Evolutionary conservation across 75 land plant species (phyloP).

Genomic region (Cryptomeria japonica): DNA sequence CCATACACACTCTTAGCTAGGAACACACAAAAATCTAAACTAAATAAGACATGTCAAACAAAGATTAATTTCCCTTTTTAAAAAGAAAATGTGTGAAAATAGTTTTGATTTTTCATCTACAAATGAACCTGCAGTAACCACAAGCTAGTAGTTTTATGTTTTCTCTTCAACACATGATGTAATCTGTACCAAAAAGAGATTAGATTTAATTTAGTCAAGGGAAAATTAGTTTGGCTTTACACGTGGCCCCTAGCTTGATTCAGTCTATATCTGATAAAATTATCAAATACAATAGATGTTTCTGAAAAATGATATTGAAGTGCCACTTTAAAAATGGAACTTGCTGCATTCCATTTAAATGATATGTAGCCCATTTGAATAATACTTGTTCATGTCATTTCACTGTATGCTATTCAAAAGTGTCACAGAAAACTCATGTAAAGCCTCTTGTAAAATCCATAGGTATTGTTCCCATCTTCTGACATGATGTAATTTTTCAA

Average conservation of each 20-base stretch:
- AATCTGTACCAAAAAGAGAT: too few relatives aligned
- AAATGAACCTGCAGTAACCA: background rate
- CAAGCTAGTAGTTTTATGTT: too few relatives aligned
- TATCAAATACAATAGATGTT: background rate
- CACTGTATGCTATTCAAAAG: background rate
- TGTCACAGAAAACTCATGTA: background rate
- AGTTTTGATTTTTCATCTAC: too few relatives aligned
- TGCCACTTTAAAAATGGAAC: background rate
- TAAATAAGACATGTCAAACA: too few relatives aligned
- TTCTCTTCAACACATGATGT: too few relatives aligned
- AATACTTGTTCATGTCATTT: background rate
- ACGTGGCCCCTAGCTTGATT: background rate
- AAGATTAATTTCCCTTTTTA: too few relatives aligned
- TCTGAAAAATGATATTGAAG: background rate
- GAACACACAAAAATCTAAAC: too few relatives aligned
- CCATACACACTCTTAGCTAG: too few relatives aligned
- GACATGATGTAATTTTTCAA: background rate
- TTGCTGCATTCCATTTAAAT: background rate
- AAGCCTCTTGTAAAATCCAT: background rate
- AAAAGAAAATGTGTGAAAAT: too few relatives aligned
- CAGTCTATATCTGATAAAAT: background rate
- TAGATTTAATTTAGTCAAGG: background rate
- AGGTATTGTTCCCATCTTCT: conserved; percentile 6
- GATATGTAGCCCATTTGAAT: background rate
- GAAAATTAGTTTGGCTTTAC: background rate